Evolutionary conservation across 2,329 filamentous ascomycete genomes (phyloP), one percentile per base, ranked within the genome.

Genomic region (Penicillium sp.): DNA sequence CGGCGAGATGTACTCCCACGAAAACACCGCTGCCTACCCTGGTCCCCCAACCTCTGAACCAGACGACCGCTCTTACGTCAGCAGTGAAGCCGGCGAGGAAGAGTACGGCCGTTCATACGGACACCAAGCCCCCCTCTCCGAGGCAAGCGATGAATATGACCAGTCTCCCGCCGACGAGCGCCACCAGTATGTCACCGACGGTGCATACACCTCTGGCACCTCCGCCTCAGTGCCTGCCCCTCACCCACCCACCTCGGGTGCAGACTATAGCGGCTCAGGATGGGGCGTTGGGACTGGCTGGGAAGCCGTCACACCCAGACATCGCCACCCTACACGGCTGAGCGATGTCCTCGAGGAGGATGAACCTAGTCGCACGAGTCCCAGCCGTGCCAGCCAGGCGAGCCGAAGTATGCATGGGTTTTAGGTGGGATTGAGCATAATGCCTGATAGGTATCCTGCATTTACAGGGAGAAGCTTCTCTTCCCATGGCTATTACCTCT

Each of bases 331-430:
- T 0, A 96, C 92, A 9, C 81, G 93, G 55, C 79, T 96, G 61
- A 96, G 92, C 72, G 92, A 96, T 75, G 92, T 96, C 27, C 83
- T 95, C 29, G 89, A 92, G 69, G 92, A 96, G 62, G 91, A 95
- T 64, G 91, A 96, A 75, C 82, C 87, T 50, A 91, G 89, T 54
- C 75, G 78, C 31, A 81, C 80, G n/a, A 82, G 76, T 70, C 85
- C 89, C 23, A 91, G 89, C 14, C 90, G 89, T 64, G 87, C 86
- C 11, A 88, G 87, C 71, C 83, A 65, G 51, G 64, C 64, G 0
- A 66, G 65, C 35, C 69, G 70, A n/a, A 72, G 71, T 55, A 60
- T 75, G 61, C 69, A 70, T 13, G 39, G 39, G 39, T 42, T 42
- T 5, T 42, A 23, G 11, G 10, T 23, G 10, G 14, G 4, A 19